A percentile compares a stretch with the other conserved stretches of the same genome.
Conservation (phyloP, 1,284 basidiomycete species). For the Trametes hirsuta region DNA sequence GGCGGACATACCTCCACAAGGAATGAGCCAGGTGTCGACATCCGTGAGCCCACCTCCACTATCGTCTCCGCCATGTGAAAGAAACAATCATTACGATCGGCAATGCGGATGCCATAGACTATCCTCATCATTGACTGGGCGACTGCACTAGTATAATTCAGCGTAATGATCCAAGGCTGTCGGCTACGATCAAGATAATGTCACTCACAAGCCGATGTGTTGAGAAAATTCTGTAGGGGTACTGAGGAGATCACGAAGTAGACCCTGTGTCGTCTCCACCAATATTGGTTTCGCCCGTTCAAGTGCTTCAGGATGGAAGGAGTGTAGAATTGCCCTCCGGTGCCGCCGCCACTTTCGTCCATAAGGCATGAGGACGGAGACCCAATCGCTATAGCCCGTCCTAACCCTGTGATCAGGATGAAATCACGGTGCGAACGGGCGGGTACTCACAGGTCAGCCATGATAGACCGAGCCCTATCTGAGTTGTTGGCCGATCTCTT, state of each 20-base stretch:
- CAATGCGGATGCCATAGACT: slow-evolving; percentile 1
- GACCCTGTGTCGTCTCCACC: background rate
- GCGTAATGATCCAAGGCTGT: background rate
- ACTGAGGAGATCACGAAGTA: background rate
- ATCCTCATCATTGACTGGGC: slow-evolving; percentile 1
- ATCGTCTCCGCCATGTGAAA: slow-evolving; percentile 16
- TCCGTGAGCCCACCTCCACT: slow-evolving; percentile 8
- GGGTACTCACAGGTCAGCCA: slow-evolving; percentile 12
- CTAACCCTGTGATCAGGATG: background rate
- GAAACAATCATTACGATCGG: slow-evolving; percentile 12
- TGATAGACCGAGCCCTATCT: slow-evolving; percentile 5
- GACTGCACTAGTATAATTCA: background rate
- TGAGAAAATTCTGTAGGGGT: background rate
- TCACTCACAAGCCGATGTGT: slow-evolving; percentile 8
- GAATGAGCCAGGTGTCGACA: slow-evolving; percentile 14
- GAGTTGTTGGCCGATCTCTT: slow-evolving; percentile 17
- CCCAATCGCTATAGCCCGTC: slow-evolving; percentile 6
- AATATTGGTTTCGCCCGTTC: background rate
- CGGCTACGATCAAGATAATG: background rate
- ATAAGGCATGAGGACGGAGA: slow-evolving; percentile 8
- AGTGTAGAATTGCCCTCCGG: slow-evolving; percentile 4
- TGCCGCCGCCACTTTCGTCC: slow-evolving; percentile 9
- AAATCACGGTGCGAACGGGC: no score
- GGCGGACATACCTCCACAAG: slow-evolving; percentile 17
- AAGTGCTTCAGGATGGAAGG: slow-evolving; percentile 5